Conservation (phyloP, 306 rosid genomes). For the Acacia acuminata region DNA sequence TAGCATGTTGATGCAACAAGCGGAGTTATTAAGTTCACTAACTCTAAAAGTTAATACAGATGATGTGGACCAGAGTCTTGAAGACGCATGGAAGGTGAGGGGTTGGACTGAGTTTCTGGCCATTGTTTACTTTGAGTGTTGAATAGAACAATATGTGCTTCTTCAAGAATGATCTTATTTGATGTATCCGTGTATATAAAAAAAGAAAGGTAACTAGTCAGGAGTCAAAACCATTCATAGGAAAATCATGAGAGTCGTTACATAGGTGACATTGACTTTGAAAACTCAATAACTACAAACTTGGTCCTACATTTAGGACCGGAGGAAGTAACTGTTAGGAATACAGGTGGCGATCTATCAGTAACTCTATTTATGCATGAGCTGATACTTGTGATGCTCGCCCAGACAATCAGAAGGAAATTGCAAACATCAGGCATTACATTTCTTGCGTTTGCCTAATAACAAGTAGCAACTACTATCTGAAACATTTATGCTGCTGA, state of each 20-base stretch:
- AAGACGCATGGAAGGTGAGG: constrained; percentile 89
- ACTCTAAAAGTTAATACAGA: constrained; percentile 71
- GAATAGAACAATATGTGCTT: constrained; percentile 4
- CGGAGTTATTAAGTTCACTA: constrained; percentile 74
- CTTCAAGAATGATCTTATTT: constrained; percentile 16
- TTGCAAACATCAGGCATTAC: neutral
- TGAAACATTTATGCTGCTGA: constrained; percentile 7
- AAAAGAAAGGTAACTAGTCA: neutral
- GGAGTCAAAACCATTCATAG: neutral
- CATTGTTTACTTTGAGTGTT: constrained; percentile 19
- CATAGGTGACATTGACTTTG: constrained; percentile 14
- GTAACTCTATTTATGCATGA: neutral
- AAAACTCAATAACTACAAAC: neutral
- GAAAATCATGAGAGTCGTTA: neutral
- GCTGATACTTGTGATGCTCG: neutral
- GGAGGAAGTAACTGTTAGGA: no score
- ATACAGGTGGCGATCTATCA: no score
- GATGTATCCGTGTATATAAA: neutral
- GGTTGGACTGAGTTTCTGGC: constrained; percentile 24
- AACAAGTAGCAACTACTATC: neutral
- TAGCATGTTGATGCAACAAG: constrained; percentile 73
- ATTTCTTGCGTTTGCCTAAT: neutral
- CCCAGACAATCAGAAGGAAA: constrained; percentile 2
- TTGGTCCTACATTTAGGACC: no score
- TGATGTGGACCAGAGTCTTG: constrained; percentile 79